Evolutionary conservation across 2,329 filamentous ascomycete species (phyloP).

Genomic region (Huntiella abstrusa): DNA sequence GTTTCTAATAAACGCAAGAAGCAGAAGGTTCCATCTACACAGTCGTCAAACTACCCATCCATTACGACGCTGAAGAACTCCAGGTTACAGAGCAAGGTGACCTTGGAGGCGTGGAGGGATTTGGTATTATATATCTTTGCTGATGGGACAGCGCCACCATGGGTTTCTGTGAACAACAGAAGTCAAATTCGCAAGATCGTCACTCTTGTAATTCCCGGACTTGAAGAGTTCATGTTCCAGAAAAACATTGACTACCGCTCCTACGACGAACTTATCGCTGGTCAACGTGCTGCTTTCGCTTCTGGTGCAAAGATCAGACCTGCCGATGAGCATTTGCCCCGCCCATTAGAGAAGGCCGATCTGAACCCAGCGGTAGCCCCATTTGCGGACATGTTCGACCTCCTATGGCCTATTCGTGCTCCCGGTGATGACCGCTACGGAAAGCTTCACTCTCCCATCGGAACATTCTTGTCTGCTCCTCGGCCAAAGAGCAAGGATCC

Average conservation of each 20-base stretch:
- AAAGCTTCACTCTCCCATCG: conserved; percentile 71
- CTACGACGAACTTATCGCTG: conserved; percentile 20
- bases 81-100: conserved; percentile 42
- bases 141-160: conserved; percentile 44
- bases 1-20: conserved; percentile 33
- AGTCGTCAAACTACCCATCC: conserved; percentile 38
- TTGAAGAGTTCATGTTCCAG: conserved; percentile 82
- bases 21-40: conserved; percentile 40
- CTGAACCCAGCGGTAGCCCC: conserved; percentile 39
- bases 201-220: conserved; percentile 73
- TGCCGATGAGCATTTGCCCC: conserved; percentile 42
- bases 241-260: conserved; percentile 27
- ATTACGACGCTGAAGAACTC: conserved; percentile 38
- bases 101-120: conserved; percentile 42
- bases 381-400: conserved; percentile 65
- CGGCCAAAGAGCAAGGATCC: conserved; percentile 41
- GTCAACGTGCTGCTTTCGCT: conserved; percentile 17
- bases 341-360: conserved; percentile 28
- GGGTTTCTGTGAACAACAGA: conserved; percentile 43
- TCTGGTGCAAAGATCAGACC: conserved; percentile 21
- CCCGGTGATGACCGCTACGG: conserved; percentile 68
- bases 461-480: conserved; percentile 63
- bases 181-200: conserved; percentile 61
- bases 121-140: conserved; percentile 48
- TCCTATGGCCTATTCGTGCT: conserved; percentile 76